These are phyloP conservation scores for Blastobotrys robertii DNA, from an alignment of 805 yeast species.

Conservation along the genomic window DNA sequence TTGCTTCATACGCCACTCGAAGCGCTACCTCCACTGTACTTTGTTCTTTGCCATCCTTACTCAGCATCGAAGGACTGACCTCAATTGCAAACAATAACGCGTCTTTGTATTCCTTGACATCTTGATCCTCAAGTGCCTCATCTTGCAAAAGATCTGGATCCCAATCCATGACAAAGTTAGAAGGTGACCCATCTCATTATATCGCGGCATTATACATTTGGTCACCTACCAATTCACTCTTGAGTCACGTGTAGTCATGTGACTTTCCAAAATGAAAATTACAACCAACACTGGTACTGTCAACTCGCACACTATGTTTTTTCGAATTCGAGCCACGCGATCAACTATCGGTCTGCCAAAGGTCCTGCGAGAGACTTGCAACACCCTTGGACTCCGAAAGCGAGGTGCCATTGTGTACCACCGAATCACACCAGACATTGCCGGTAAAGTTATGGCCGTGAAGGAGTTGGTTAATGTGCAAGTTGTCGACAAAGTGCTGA, in stretches of 20 bases:
- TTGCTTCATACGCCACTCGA: conserved; percentile 47
- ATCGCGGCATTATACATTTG: too few species aligned
- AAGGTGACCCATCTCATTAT: too few species aligned
- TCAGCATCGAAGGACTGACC: conserved; percentile 24
- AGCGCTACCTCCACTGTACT: conserved; percentile 27
- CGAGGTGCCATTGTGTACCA: conserved; percentile 71
- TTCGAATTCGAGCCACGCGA: conserved; percentile 64
- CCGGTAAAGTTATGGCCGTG: conserved; percentile 73
- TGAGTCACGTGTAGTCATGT: too few species aligned
- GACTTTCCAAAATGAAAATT: too few species aligned
- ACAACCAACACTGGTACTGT: too few species aligned
- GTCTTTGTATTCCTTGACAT: conserved; percentile 21
- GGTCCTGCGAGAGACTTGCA: conserved; percentile 50
- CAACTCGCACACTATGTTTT: conserved; percentile 33
- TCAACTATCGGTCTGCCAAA: conserved; percentile 83
- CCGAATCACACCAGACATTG: conserved; percentile 62
- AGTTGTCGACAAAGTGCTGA: conserved; percentile 45
- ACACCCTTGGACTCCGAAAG: conserved; percentile 62
- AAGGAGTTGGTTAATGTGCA: conserved; percentile 84
- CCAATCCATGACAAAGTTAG: too few species aligned
- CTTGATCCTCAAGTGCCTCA: conserved; percentile 6
- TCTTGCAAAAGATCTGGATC: not conserved
- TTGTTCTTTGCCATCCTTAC: conserved; percentile 10
- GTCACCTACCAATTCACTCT: too few species aligned
- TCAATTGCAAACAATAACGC: conserved; percentile 30